phyloP scores from a whole-genome alignment of 305 asterid genomes.

The Fraxinus latifolia region DNA sequence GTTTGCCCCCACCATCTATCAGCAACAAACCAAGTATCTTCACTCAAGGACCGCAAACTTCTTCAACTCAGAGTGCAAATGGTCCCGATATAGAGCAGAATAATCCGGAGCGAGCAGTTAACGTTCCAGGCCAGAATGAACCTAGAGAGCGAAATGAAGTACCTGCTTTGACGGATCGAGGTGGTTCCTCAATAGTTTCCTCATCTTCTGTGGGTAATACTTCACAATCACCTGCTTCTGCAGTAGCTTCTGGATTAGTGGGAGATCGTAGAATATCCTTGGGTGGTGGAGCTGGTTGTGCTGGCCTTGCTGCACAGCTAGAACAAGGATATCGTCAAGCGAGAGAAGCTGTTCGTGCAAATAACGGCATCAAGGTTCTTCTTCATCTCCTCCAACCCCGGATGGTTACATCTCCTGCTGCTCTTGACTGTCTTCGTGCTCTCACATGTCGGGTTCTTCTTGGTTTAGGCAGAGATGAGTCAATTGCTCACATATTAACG shows the following conservation, averaged over 20 bases:
- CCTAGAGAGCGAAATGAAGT: slow-evolving; percentile 66
- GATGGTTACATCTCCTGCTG: slow-evolving; percentile 85
- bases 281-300: slow-evolving; percentile 90
- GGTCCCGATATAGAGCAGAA: slow-evolving; percentile 51
- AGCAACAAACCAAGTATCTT: slow-evolving; percentile 72
- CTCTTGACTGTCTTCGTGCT: slow-evolving; percentile 97
- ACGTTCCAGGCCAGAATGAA: slow-evolving; percentile 47
- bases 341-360: slow-evolving; percentile 96
- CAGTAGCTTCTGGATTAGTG: slow-evolving; percentile 84
- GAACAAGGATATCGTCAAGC: slow-evolving; percentile 94
- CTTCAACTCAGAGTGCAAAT: slow-evolving; percentile 51
- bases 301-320: slow-evolving; percentile 98
- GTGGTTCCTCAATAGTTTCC: slow-evolving; percentile 40
- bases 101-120: slow-evolving; percentile 46
- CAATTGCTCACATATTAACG: slow-evolving; percentile 90
- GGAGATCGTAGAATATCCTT: slow-evolving; percentile 94
- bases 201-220: slow-evolving; percentile 39
- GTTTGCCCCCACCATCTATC: slow-evolving; percentile 99
- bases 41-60: slow-evolving; percentile 69
- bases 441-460: slow-evolving; percentile 97
- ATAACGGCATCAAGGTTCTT: slow-evolving; percentile 93
- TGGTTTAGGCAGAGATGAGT: slow-evolving; percentile 96
- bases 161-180: slow-evolving; percentile 61
- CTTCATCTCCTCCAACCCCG: slow-evolving; percentile 97
- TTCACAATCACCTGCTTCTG: slow-evolving; percentile 21